These are phyloP conservation scores for Sedum album DNA, from an alignment of 164 flowering plant genomes.

Conservation along the genomic window DNA sequence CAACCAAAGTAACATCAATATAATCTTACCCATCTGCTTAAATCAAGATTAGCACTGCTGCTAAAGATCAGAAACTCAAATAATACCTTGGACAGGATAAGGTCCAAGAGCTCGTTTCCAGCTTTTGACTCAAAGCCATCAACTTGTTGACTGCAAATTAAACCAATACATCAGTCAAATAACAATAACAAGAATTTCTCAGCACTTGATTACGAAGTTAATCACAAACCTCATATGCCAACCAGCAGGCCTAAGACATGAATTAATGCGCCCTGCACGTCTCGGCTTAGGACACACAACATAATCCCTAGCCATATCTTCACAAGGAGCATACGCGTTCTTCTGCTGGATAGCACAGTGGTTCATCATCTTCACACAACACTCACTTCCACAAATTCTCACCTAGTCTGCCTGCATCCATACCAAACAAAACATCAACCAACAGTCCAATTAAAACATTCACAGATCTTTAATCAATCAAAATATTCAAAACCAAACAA, in stretches of 20 bases:
- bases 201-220: not conserved
- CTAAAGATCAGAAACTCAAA: too few species aligned
- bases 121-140: constrained; percentile 54
- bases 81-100: constrained; percentile 64
- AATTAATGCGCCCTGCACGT: constrained; percentile 38
- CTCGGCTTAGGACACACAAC: constrained; percentile 87
- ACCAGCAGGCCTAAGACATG: constrained; percentile 39
- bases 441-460: not conserved
- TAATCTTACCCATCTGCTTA: not conserved
- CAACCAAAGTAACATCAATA: not conserved
- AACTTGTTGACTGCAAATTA: constrained; percentile 43
- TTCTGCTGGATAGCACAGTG: constrained; percentile 51
- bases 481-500: not conserved
- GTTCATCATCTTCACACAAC: constrained; percentile 34
- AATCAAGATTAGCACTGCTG: too few species aligned
- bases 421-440: not conserved
- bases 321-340: constrained; percentile 32
- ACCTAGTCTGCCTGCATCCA: not conserved
- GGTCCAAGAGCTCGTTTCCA: constrained; percentile 64
- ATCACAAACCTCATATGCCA: constrained; percentile 54
- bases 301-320: constrained; percentile 35
- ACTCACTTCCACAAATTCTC: not conserved
- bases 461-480: too few species aligned
- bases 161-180: not conserved
- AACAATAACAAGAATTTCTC: not conserved